Evolutionary conservation across 352 stramenopile species (phyloP), one percentile per base, ranked within the genome.

Genomic region (Globisporangium heterothallicum): DNA sequence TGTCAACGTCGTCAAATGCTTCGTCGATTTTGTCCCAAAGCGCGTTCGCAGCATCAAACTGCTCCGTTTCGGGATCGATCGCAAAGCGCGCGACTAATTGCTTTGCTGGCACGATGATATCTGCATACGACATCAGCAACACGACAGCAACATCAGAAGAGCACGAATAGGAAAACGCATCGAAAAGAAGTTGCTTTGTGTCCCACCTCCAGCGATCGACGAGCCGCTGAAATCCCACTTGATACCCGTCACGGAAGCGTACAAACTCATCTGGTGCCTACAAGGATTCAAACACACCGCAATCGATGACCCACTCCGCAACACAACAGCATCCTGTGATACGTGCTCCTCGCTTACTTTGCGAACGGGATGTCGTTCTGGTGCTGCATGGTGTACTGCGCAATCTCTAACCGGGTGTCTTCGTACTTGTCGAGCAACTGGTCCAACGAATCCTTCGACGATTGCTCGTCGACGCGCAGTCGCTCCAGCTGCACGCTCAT

Each of bases 241-340:
- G 69, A 92, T 92, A 32, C 80, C 78, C 5, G 78, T 89, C 12
- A 89, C 63, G 6, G 75, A 75, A 3, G 80, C 80, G 34, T 86
- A 88, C 19, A 92, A 57, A 22, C 75, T 83, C 75, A 92, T 89
- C 49, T 85, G 74, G 44, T 87, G 81, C 43, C 80, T 92, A 55
- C 43, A 48, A 56, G 9, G 59, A 12, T 8, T n/a, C 44, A 48
- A 7, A 24, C 14, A 48, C n/a, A 55, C 22, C n/a, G n/a, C n/a
- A n/a, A n/a, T n/a, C n/a, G n/a, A n/a, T n/a, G n/a, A n/a, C n/a
- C n/a, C n/a, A n/a, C n/a, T n/a, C n/a, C n/a, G n/a, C n/a, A n/a
- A n/a, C n/a, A n/a, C n/a, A n/a, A n/a, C n/a, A n/a, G n/a, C n/a
- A n/a, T n/a, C n/a, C n/a, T n/a, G n/a, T n/a, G n/a, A n/a, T n/a